Conservation (phyloP, 2,329 filamentous ascomycete species). For the Diplodia sapinea region DNA sequence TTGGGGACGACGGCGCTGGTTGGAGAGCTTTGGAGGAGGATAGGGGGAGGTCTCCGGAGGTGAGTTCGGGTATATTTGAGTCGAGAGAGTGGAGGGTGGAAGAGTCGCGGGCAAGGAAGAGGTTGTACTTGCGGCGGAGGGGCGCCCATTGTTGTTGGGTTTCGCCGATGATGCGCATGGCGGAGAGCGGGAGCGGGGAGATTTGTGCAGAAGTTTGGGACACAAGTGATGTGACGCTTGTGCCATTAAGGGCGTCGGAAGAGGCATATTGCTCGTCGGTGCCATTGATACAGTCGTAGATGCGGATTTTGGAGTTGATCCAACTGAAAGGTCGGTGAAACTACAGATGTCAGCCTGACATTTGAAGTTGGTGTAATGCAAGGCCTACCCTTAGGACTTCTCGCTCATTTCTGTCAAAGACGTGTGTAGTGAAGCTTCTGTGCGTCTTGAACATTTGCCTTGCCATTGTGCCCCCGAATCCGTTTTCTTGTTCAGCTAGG, state of each 20-base stretch:
- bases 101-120: slow-evolving; percentile 62
- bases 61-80: slow-evolving; percentile 43
- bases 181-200: slow-evolving; percentile 58
- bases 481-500: slow-evolving; percentile 67
- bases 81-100: slow-evolving; percentile 32
- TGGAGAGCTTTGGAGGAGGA: slow-evolving; percentile 55
- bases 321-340: slow-evolving; percentile 69
- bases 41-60: slow-evolving; percentile 54
- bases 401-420: slow-evolving; percentile 65
- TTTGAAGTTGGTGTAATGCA: slow-evolving; percentile 41
- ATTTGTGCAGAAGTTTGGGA: slow-evolving; percentile 50
- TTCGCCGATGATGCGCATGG: slow-evolving; percentile 69
- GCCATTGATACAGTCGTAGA: slow-evolving; percentile 44
- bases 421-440: slow-evolving; percentile 67
- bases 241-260: slow-evolving; percentile 54
- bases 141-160: slow-evolving; percentile 69
- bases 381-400: slow-evolving; percentile 60
- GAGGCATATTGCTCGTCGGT: slow-evolving; percentile 42
- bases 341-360: slow-evolving; percentile 46
- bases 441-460: slow-evolving; percentile 68
- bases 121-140: slow-evolving; percentile 66
- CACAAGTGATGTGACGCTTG: slow-evolving; percentile 50
- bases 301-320: slow-evolving; percentile 62
- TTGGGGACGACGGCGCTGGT: background rate
- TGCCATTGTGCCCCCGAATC: slow-evolving; percentile 61